Evolutionary conservation across 805 yeast genomes (phyloP), one percentile per base, ranked within the genome.

Genomic region (Hanseniaspora guilliermondii): DNA sequence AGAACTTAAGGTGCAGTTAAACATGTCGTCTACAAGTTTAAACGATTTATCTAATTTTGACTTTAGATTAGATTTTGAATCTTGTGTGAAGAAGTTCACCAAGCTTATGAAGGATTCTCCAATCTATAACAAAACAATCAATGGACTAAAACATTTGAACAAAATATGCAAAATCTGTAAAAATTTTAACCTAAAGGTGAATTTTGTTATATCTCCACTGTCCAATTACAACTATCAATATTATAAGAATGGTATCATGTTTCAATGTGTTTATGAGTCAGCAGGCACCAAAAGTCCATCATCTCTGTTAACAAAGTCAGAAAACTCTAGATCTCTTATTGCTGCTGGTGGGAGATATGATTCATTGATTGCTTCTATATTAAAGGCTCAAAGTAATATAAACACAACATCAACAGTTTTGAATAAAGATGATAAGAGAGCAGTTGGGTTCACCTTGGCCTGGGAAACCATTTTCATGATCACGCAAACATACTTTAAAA

Each of bases 291-390:
- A 32, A 16, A 44, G 35, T 17, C n/a, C 49, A 14, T 17, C 38
- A 19, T 22, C 49, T 3, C 9, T 40, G 6, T 33, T 50, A 25
- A 21, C 16, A 2, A 17, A 52, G 21, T 44, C n/a, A 5, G 60
- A 75, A 61, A 58, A 73, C 63, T 58, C 65, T 64, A 61, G 70
- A 71, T 70, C 64, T 40, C 58, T 83, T 33, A 71, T 93, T 40
- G 93, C 93, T 16, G 91, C 93, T 0, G 99, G 99, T 45, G 99
- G 99, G 2, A 73, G 99, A 54, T 93, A 88, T 64, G 97, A 91
- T 62, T 71, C 73, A 21, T 72, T 93, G 59, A 77, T 88, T 14
- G 71, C 78, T 2, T 74, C 81, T 17, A 74, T 87, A 57, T 77
- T 91, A 0, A 80, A 85, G 59, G 75, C 79, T 1, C 68, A 77